These are phyloP conservation scores for Phoenix roebelenii DNA, from an alignment of 176 grass and related monocot genomes.

Conservation along the genomic window DNA sequence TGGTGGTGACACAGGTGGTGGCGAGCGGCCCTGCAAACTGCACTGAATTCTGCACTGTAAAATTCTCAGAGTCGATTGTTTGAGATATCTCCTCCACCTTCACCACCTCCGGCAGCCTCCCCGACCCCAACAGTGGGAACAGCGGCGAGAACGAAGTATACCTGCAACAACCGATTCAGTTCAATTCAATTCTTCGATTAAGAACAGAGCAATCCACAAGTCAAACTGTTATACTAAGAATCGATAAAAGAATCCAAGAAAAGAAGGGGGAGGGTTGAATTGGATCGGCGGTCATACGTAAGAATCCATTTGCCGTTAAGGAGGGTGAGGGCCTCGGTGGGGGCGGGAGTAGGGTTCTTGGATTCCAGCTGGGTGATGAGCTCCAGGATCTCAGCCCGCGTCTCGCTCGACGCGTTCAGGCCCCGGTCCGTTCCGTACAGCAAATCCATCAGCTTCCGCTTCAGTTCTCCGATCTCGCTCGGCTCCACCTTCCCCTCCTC, in stretches of 20 bases:
- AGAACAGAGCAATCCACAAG: neutral
- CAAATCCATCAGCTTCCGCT: slow-evolving; percentile 60
- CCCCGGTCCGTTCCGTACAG: slow-evolving; percentile 79
- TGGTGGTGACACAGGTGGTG: slow-evolving; percentile 59
- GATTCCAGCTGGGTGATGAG: slow-evolving; percentile 84
- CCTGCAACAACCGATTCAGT: slow-evolving; percentile 24
- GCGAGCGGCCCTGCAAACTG: slow-evolving; percentile 69
- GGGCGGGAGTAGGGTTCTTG: slow-evolving; percentile 75
- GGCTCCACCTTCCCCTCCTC: slow-evolving; percentile 9
- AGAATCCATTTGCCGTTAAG: slow-evolving; percentile 96
- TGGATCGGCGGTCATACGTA: slow-evolving; percentile 32
- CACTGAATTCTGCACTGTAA: slow-evolving; percentile 87
- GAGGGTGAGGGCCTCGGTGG: slow-evolving; percentile 69
- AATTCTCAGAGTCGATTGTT: slow-evolving; percentile 78
- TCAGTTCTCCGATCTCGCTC: slow-evolving; percentile 48
- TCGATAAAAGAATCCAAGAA: neutral
- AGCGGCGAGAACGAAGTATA: slow-evolving; percentile 84
- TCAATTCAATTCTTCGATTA: too few relatives aligned
- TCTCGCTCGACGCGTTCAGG: slow-evolving; percentile 74
- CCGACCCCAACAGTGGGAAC: slow-evolving; percentile 47
- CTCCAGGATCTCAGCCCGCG: slow-evolving; percentile 71
- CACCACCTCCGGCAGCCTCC: slow-evolving; percentile 56
- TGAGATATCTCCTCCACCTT: slow-evolving; percentile 93
- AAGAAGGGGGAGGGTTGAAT: neutral
- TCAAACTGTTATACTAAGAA: neutral